Percentiles rank a stretch among this genome's conserved stretches.
These are phyloP conservation scores for Aspergillus nanangensis DNA, from an alignment of 495 filamentous ascomycete genomes.

Conservation along the genomic window DNA sequence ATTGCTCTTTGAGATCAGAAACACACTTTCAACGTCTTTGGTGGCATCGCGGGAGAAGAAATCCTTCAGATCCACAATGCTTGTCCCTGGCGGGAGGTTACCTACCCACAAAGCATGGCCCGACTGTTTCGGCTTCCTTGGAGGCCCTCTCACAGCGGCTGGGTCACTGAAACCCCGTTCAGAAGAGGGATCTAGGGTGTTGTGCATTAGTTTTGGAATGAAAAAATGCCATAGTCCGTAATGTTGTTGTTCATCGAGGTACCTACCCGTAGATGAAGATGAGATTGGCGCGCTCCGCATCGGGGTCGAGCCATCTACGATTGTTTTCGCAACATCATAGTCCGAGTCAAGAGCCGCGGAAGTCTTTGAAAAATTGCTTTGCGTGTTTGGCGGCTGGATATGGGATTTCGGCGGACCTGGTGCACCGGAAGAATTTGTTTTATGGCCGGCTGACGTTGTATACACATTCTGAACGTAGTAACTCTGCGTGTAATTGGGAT, in stretches of 20 bases:
- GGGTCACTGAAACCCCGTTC: constrained; percentile 20
- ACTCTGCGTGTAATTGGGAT: too few species aligned
- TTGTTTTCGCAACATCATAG: constrained; percentile 39
- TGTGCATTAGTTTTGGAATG: constrained; percentile 1
- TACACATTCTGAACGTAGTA: too few species aligned
- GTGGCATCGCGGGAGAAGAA: constrained; percentile 82
- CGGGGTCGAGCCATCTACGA: constrained; percentile 41
- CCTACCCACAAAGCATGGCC: constrained; percentile 97
- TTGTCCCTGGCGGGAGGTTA: constrained; percentile 80
- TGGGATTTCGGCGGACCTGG: constrained; percentile 3
- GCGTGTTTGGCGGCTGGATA: too few species aligned
- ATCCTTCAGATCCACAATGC: constrained; percentile 76
- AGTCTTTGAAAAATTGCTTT: too few species aligned
- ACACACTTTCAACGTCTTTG: constrained; percentile 79
- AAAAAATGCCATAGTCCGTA: neutral
- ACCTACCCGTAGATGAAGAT: constrained; percentile 22
- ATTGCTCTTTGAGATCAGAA: constrained; percentile 95
- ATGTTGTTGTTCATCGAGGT: neutral
- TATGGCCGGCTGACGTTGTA: too few species aligned
- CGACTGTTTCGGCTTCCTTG: constrained; percentile 86
- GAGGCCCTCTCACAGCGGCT: constrained; percentile 73
- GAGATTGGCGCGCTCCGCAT: constrained; percentile 16
- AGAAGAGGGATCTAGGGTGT: constrained; percentile 16
- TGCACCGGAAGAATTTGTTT: too few species aligned
- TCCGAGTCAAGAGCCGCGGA: constrained; percentile 4